Base-by-base conservation (phyloP, 148 eudicot species). In the Rhododendron mucronatum region DNA sequence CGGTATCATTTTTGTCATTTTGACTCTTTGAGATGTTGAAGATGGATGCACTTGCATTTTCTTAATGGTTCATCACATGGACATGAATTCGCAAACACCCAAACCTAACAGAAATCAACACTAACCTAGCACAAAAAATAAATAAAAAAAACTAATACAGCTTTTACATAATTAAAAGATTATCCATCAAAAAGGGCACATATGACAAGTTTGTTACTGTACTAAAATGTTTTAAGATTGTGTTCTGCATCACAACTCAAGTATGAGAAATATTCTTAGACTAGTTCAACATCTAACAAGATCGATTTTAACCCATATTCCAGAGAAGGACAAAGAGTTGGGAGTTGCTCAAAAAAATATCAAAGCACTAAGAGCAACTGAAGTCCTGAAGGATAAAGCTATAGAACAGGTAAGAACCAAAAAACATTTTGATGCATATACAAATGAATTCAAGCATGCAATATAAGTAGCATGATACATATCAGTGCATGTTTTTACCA, bases 281-380 rank as follows among this genome's bases (percentile, higher is more conserved):
- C 83, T 80, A 53, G 7, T 30, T 33, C 67, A 3, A 21, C 30
- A 59, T 82, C 71, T 82, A 65, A 57, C 65, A 9, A 35, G 5
- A 80, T 30, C 4, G 16, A 39, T 37, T 50, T 48, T 59, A 45
- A 47, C 37, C 33, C 61, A 26, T 82, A 55, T 87, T 83, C 8
- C 92, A 96, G 99, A 94, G 81, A 95, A 93, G 91, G 95, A 93
- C 13, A 86, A 91, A 78, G 95, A 94, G 88, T 45, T 95, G 87
- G 93, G 91, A 47, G 85, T 50, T 20, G 94, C 98, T 88, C 95
- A 91, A 30, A 90, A 84, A 81, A 95, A 95, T 89, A 93, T 95
- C 88, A 94, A 94, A 92, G 95, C 93, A 59, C 85, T 94, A 75
- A 91, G 89, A 91, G 89, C 91, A 63, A 87, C 92, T 63, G 93